Evolutionary conservation across 768 basidiomycete species (phyloP).

Genomic region (Termitomyces sp.): DNA sequence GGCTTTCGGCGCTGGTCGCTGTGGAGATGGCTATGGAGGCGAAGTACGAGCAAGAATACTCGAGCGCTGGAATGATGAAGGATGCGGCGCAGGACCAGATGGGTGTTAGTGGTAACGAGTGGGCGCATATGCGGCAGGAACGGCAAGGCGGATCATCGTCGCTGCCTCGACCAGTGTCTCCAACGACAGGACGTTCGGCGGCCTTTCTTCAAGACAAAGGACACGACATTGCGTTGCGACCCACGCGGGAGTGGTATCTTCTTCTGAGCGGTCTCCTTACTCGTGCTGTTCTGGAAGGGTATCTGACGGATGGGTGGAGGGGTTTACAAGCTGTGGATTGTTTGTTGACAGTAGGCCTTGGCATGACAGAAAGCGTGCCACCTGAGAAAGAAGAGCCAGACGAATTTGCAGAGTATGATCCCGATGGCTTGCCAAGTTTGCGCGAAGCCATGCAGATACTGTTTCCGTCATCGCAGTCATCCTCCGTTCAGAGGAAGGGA

Average conservation of each 20-base stretch:
- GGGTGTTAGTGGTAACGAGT: slow-evolving; percentile 12
- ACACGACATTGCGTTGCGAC: slow-evolving; percentile 51
- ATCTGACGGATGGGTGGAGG: slow-evolving; percentile 76
- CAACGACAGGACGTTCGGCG: slow-evolving; percentile 8
- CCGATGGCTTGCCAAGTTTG: slow-evolving; percentile 71
- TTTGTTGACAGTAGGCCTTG: slow-evolving; percentile 67
- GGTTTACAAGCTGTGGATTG: slow-evolving; percentile 67
- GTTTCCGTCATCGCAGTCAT: slow-evolving; percentile 52
- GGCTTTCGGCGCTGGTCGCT: slow-evolving; percentile 74
- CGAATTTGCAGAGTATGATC: slow-evolving; percentile 58
- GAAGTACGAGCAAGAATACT: slow-evolving; percentile 46
- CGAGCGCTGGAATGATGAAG: slow-evolving; percentile 21
- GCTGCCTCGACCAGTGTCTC: slow-evolving; percentile 12
- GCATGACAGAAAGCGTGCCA: slow-evolving; percentile 30
- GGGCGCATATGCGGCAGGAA: slow-evolving; percentile 13
- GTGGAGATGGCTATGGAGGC: slow-evolving; percentile 73
- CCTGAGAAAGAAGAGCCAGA: slow-evolving; percentile 26
- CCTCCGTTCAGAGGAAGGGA: slow-evolving; percentile 30
- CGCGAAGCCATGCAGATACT: slow-evolving; percentile 61
- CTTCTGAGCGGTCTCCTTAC: slow-evolving; percentile 73
- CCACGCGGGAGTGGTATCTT: slow-evolving; percentile 79
- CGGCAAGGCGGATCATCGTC: slow-evolving; percentile 9
- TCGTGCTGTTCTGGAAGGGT: slow-evolving; percentile 82
- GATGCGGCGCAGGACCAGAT: slow-evolving; percentile 21
- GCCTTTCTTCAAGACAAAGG: slow-evolving; percentile 23